A percentile compares a stretch with the other conserved stretches of the same genome.
Evolutionary conservation across 2,329 filamentous ascomycete genomes (phyloP).

Genomic region (Dactylellina haptotyla): DNA sequence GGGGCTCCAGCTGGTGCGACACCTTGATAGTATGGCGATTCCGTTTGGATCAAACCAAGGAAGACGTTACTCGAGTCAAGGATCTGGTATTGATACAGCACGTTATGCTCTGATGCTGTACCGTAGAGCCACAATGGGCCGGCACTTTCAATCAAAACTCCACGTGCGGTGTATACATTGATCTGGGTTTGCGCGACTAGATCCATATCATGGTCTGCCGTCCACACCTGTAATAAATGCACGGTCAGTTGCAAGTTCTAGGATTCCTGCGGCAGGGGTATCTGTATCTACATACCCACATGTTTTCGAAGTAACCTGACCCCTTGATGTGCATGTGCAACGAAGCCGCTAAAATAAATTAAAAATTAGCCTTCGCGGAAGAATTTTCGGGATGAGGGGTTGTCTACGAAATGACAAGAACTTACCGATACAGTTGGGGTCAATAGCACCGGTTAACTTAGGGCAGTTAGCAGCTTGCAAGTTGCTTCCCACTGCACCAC

Average conservation of each 20-base stretch:
- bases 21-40: conserved; percentile 66
- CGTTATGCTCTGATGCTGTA: conserved; percentile 66
- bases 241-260: too few species aligned
- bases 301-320: conserved; percentile 64
- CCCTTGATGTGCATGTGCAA: conserved; percentile 62
- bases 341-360: conserved; percentile 58
- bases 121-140: conserved; percentile 62
- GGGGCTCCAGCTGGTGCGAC: conserved; percentile 62
- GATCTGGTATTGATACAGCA: conserved; percentile 68
- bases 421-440: conserved; percentile 59
- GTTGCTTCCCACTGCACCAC: conserved; percentile 62
- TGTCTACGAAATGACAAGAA: too few species aligned
- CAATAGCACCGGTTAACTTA: conserved; percentile 63
- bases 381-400: background rate
- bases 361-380: background rate
- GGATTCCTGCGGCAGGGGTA: too few species aligned
- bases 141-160: conserved; percentile 60
- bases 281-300: conserved; percentile 62
- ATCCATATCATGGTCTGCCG: conserved; percentile 54
- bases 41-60: conserved; percentile 66
- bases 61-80: conserved; percentile 65
- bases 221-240: background rate
- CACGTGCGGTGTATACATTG: conserved; percentile 58
- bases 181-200: conserved; percentile 59
- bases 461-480: conserved; percentile 59